phyloP scores from a whole-genome alignment of 2,329 filamentous ascomycete species.

The Parasarocladium wereldwijsianum region DNA sequence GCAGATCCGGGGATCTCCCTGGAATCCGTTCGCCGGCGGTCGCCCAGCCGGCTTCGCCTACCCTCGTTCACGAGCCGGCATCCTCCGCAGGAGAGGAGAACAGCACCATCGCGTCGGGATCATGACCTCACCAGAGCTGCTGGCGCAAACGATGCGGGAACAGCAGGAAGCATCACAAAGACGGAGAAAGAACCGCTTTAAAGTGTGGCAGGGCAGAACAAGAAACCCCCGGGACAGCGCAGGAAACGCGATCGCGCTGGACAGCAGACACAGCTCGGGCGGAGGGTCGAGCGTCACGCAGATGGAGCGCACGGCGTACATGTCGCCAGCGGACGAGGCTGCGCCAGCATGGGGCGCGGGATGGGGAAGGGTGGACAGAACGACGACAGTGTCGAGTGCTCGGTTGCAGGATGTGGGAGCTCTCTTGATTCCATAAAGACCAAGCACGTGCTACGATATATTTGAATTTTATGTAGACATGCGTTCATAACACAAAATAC shows the following conservation, averaged over 20 bases:
- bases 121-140: slow-evolving; percentile 26
- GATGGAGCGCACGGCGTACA: slow-evolving; percentile 1
- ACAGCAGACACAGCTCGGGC: slow-evolving; percentile 15
- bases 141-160: slow-evolving; percentile 5
- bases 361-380: slow-evolving; percentile 16
- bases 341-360: slow-evolving; percentile 13
- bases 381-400: slow-evolving; percentile 9
- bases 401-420: slow-evolving; percentile 9
- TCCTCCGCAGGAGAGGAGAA: slow-evolving; percentile 12
- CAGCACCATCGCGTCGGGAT: slow-evolving; percentile 19
- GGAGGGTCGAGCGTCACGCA: slow-evolving; percentile 2
- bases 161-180: not conserved
- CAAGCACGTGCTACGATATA: not conserved
- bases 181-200: no score
- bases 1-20: slow-evolving; percentile 22
- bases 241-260: slow-evolving; percentile 16
- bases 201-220: no score
- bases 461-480: not conserved
- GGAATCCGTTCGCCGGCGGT: slow-evolving; percentile 35
- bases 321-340: slow-evolving; percentile 6
- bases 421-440: slow-evolving; percentile 3
- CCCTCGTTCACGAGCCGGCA: slow-evolving; percentile 16
- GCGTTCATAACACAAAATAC: not conserved
- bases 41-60: slow-evolving; percentile 36
- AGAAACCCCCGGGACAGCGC: slow-evolving; percentile 10